Conservation (phyloP, 805 yeast species). For the Myxozyma nipponensis region DNA sequence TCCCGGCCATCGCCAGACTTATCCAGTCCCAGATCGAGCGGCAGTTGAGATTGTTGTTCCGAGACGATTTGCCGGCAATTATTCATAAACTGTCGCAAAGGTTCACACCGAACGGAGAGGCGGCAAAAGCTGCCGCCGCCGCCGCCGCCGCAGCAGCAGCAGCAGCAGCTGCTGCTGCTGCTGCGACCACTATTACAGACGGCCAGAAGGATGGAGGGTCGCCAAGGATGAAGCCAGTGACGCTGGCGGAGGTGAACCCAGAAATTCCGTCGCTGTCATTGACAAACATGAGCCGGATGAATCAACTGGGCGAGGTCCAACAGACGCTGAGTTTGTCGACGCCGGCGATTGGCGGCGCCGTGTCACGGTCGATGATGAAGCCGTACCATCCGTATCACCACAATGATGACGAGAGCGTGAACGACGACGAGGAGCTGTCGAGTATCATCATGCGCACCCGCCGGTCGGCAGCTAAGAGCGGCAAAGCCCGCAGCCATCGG, state of each 20-base stretch:
- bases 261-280: slow-evolving; percentile 61
- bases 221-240: slow-evolving; percentile 39
- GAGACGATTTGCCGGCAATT: slow-evolving; percentile 79
- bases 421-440: slow-evolving; percentile 23
- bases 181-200: slow-evolving; percentile 24
- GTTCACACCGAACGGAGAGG: slow-evolving; percentile 47
- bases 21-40: slow-evolving; percentile 77
- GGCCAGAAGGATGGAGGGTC: slow-evolving; percentile 29
- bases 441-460: slow-evolving; percentile 26
- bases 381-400: slow-evolving; percentile 3
- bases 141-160: not conserved
- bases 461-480: slow-evolving; percentile 17
- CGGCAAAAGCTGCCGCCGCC: slow-evolving; percentile 13
- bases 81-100: slow-evolving; percentile 70
- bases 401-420: slow-evolving; percentile 11
- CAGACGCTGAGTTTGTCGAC: slow-evolving; percentile 73
- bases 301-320: slow-evolving; percentile 67
- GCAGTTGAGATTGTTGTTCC: slow-evolving; percentile 72
- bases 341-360: slow-evolving; percentile 53
- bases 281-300: slow-evolving; percentile 61
- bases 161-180: not conserved
- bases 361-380: slow-evolving; percentile 48
- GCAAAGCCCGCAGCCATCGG: slow-evolving; percentile 17
- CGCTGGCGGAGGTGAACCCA: slow-evolving; percentile 52
- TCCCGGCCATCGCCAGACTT: slow-evolving; percentile 77